These are phyloP conservation scores for Nakazawaea ernobii DNA, from an alignment of 805 yeast genomes.

Conservation along the genomic window DNA sequence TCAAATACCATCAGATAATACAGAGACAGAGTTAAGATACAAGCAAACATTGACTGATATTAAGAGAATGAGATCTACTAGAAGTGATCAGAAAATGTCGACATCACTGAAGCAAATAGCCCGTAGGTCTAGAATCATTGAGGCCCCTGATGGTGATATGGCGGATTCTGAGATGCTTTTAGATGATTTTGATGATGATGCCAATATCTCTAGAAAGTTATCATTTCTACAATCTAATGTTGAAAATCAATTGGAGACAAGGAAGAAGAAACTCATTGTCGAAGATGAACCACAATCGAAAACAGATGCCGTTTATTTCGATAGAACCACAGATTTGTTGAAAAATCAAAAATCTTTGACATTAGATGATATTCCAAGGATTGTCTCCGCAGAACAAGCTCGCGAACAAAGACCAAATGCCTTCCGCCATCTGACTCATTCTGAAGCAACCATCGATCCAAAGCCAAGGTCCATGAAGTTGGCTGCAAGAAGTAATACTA, in stretches of 20 bases:
- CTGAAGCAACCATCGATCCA: conserved; percentile 8
- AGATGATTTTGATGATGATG: conserved; percentile 5
- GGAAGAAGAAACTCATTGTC: conserved; percentile 12
- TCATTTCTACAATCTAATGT: conserved; percentile 6
- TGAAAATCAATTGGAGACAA: conserved; percentile 2
- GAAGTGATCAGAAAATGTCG: conserved; percentile 58
- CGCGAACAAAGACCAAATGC: conserved; percentile 91
- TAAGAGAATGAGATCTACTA: conserved; percentile 64
- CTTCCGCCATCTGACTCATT: conserved; percentile 63
- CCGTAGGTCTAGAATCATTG: conserved; percentile 60
- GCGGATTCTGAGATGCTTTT: conserved; percentile 20
- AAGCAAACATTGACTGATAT: conserved; percentile 70
- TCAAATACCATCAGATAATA: not conserved
- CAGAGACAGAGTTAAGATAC: conserved; percentile 42
- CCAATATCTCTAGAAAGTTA: conserved; percentile 2
- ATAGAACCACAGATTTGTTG: conserved; percentile 63
- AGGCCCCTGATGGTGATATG: conserved; percentile 47
- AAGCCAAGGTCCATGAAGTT: conserved; percentile 6
- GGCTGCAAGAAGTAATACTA: conserved; percentile 6
- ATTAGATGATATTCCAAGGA: conserved; percentile 92
- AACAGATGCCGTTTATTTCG: conserved; percentile 29
- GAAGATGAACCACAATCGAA: conserved; percentile 31
- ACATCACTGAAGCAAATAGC: conserved; percentile 52
- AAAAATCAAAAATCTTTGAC: conserved; percentile 82
- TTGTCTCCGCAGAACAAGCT: conserved; percentile 96